Conservation (phyloP, 306 rosid genomes). For the Quercus variabilis region DNA sequence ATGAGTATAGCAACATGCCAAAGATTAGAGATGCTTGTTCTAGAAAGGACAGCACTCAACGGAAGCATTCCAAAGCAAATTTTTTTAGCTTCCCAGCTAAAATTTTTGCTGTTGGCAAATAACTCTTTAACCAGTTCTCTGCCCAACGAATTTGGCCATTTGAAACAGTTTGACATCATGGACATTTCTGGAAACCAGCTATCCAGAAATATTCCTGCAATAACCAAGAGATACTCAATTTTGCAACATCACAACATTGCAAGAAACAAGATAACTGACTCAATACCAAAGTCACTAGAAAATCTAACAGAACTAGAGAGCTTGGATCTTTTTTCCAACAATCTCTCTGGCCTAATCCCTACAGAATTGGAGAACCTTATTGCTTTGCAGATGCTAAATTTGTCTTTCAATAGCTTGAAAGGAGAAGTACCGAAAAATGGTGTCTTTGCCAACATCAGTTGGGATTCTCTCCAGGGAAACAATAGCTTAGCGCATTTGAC, state of each 20-base stretch:
- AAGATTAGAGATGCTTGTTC: background rate
- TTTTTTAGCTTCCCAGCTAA: constrained; percentile 26
- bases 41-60: constrained; percentile 22
- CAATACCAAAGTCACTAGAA: constrained; percentile 28
- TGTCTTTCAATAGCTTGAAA: constrained; percentile 42
- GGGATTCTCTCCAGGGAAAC: constrained; percentile 29
- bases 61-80: constrained; percentile 35
- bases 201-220: constrained; percentile 25
- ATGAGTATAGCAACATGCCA: constrained; percentile 27
- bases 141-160: constrained; percentile 10
- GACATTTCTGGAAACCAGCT: constrained; percentile 21
- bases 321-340: constrained; percentile 38
- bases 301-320: constrained; percentile 17
- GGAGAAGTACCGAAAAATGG: constrained; percentile 34
- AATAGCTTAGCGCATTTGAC: constrained; percentile 20
- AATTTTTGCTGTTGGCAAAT: background rate
- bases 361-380: constrained; percentile 24
- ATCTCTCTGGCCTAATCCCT: constrained; percentile 35
- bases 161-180: constrained; percentile 29
- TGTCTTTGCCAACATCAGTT: constrained; percentile 30
- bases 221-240: background rate
- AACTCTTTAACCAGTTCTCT: constrained; percentile 30
- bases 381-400: constrained; percentile 18
- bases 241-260: constrained; percentile 12
- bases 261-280: constrained; percentile 32